Conservation (phyloP, 768 basidiomycete genomes). For the Termitomyces bulborhizus region DNA sequence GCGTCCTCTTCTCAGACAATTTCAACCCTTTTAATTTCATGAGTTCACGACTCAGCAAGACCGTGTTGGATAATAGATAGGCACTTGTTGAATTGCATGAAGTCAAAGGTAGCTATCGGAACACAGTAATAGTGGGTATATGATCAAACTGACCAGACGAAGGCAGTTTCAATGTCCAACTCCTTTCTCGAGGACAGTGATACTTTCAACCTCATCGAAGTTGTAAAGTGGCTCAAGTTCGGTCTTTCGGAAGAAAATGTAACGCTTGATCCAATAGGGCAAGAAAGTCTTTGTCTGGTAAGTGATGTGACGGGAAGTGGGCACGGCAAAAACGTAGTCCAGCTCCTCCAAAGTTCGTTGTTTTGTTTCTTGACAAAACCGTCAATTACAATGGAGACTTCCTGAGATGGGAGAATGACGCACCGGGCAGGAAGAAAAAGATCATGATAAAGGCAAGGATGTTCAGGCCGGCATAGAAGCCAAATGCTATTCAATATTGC, state of each 20-base stretch:
- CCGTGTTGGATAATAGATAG: too few relatives aligned
- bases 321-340: conserved; percentile 48
- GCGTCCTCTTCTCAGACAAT: too few relatives aligned
- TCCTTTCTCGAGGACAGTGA: conserved; percentile 37
- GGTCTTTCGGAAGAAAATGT: conserved; percentile 32
- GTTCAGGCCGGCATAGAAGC: conserved; percentile 51
- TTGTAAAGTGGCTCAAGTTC: conserved; percentile 42
- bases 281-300: conserved; percentile 41
- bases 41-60: too few relatives aligned
- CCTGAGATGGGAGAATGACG: conserved; percentile 12
- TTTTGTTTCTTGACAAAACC: conserved; percentile 35
- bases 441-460: conserved; percentile 47
- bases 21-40: too few relatives aligned
- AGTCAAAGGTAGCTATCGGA: too few relatives aligned
- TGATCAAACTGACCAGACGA: not conserved
- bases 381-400: not conserved
- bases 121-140: not conserved
- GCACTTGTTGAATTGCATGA: too few relatives aligned
- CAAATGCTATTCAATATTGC: conserved; percentile 32
- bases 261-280: conserved; percentile 47
- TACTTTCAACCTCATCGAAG: conserved; percentile 43
- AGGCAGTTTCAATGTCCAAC: conserved; percentile 21
- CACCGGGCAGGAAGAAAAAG: conserved; percentile 49
- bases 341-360: conserved; percentile 46
- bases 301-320: conserved; percentile 33